Base-by-base conservation (phyloP, 805 yeast genomes). In the Myxozyma mucilagina region DNA sequence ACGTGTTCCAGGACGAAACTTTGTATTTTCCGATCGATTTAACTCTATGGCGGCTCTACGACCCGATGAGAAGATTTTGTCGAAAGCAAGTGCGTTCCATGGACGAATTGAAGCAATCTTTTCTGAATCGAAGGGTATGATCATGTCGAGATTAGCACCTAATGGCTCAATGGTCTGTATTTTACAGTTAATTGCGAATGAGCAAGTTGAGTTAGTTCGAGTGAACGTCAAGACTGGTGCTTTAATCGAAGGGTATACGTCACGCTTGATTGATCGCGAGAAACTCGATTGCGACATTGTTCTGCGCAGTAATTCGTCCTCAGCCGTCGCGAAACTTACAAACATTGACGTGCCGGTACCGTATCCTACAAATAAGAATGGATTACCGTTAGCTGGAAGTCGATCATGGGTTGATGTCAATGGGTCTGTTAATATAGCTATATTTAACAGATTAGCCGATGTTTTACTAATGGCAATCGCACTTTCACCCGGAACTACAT, bases 181-280 rank as follows among this genome's bases (percentile, higher is more conserved):
- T 14, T 70, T 90, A 47, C 85, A 86, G 56, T 70, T 84, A 38
- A 66, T 87, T 16, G 80, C 85, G 2, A 71, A 75, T 5, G 69
- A 73, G 4, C 70, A 73, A 14, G 64, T 85, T 3, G 70, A 74
- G 9, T 64, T 86, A 3, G 78, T 79, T 3, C 78, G 87, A 48
- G 78, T 88, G 24, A 89, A 88, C 66, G 80, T 81, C 55, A 74
- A 80, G 9, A 78, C 60, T 4, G 71, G 71, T 7, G 57, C 62
- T 20, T 71, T 80, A n/a, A 78, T 82, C 54, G 78, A 80, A 39
- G 86, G 89, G 11, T 92, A 91, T 70, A 87, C 87, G 43, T 87
- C 97, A 0, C 80, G 97, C 63, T 77, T 83, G 18, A 81, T 89
- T 44, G 96, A 89, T 63, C 83, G 86, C 65, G 83, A 80, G 45